Percentiles rank a stretch among this genome's conserved stretches.
Evolutionary conservation across 352 stramenopile species (phyloP).

Genomic region (Phytophthora sojae): DNA sequence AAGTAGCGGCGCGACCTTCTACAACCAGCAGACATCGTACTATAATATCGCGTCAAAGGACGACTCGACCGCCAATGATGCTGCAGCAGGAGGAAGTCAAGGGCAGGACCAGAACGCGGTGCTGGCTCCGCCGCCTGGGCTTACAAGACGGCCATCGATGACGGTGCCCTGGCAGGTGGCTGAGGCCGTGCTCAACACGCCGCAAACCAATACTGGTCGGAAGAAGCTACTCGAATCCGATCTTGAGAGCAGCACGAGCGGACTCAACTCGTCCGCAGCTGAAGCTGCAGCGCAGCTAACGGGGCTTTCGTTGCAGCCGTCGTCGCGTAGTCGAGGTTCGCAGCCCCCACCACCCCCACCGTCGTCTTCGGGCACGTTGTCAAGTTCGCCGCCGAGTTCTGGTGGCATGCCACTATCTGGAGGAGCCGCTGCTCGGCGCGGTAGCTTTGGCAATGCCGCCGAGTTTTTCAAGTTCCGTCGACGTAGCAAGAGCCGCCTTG

Average conservation of each 20-base stretch:
- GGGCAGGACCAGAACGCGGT: slow-evolving; percentile 71
- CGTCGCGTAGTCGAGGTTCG: slow-evolving; percentile 54
- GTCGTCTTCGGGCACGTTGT: slow-evolving; percentile 29
- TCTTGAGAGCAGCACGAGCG: slow-evolving; percentile 35
- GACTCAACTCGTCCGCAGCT: slow-evolving; percentile 67
- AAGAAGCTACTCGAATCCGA: slow-evolving; percentile 77
- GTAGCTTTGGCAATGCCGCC: slow-evolving; percentile 85
- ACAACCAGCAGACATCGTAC: slow-evolving; percentile 77
- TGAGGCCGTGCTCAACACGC: slow-evolving; percentile 83
- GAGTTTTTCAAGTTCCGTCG: slow-evolving; percentile 90
- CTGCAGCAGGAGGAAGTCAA: slow-evolving; percentile 14
- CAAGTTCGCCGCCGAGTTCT: slow-evolving; percentile 42
- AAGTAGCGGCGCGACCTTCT: slow-evolving; percentile 56
- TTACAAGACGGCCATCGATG: slow-evolving; percentile 83
- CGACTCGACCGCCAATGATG: slow-evolving; percentile 36
- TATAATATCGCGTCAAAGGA: slow-evolving; percentile 76
- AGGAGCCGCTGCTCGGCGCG: slow-evolving; percentile 50
- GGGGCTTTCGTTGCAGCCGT: slow-evolving; percentile 48
- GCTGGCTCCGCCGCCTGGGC: slow-evolving; percentile 70
- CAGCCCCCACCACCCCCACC: slow-evolving; percentile 25
- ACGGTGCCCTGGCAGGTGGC: slow-evolving; percentile 88
- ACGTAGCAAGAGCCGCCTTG: slow-evolving; percentile 86
- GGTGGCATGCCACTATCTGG: slow-evolving; percentile 23
- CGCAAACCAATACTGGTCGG: slow-evolving; percentile 68
- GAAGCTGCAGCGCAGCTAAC: slow-evolving; percentile 74